Base-by-base conservation (phyloP, 306 rosid genomes). In the Gleditsia sinensis region DNA sequence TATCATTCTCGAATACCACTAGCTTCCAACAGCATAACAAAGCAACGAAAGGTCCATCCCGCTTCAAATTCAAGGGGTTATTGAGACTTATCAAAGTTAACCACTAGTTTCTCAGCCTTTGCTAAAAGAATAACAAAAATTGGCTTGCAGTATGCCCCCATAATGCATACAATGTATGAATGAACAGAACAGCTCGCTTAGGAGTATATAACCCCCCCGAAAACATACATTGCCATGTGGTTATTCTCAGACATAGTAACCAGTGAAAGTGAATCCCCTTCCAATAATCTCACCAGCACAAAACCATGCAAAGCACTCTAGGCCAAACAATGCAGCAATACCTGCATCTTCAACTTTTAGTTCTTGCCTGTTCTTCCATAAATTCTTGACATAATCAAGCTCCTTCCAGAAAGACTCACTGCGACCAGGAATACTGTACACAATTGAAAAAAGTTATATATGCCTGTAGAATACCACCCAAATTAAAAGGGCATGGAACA, bases 291-390 rank as follows among this genome's bases (percentile, higher is more conserved):
- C 96, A 46, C 96, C 96, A 4, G 86, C 89, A 72, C 90, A 87
- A 76, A 24, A 90, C 94, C 95, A 93, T 49, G 90, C 91, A 81
- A 71, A 93, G 92, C 93, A 87, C 53, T 93, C 98, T 66, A 91
- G 81, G 64, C 96, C 97, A 83, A 94, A 94, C 80, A 94, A 83
- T 69, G 97, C 93, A 42, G 94, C 96, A 58, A 89, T 88, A 7
- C 96, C 90, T 3, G 88, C 97, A 81, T 94, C 96, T 82, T 94
- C 98, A 19, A 94, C 96, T 92, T 80, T 94, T 49, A 94, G 43
- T 0, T 94, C 92, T 67, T 85, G 85, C 83, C 88, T 86, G 86
- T 86, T 85, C 87, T 75, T 91, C 98, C 96, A 94, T 30, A 91
- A 57, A 55, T 87, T 80, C 91, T 94, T 94, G 73, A 79, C 85